Base-by-base conservation (phyloP, 805 yeast species). In the Teunomyces barrocoloradensis region DNA sequence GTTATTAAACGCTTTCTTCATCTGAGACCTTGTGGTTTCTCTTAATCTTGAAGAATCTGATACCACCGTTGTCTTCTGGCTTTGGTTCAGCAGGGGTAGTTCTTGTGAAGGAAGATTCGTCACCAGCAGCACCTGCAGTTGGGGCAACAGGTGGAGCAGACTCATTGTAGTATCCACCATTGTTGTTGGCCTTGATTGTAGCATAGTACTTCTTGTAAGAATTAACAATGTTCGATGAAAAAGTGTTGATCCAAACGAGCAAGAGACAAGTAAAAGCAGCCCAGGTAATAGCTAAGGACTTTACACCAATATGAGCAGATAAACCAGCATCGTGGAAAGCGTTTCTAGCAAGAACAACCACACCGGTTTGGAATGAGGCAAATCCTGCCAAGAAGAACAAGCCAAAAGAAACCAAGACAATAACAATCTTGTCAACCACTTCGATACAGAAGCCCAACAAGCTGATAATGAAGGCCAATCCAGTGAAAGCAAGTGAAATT, bases 31-130 rank as follows among this genome's bases (percentile, higher is more conserved):
- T 73, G 49, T 67, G 68, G 60, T 71, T 70, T 68, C 77, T 82
- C 70, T 84, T 83, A 52, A 86, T 83, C 59, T 83, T 85, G 75
- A 85, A 86, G 68, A 85, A 86, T 67, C 87, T 82, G 59, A 86
- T 85, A 41, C 91, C 91, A 38, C 63, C 56, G 52, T 77, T 73
- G 48, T 77, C 79, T 47, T 73, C 69, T 49, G 61, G 63, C 53
- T 64, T 69, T 6, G 49, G 30, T 37, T 55, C 61, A 12, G 57
- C 56, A 15, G 67, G 68, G 15, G 62, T 60, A 40, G 66, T 42
- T 64, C 77, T 70, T 47, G 77, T 73, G 58, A 72, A 73, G 12
- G 75, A 70, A 6, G 73, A 66, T 44, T 66, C 70, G 54, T 72
- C 77, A 59, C 68, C 68, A 43, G 50, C 58, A 33, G 59, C 61